Percentiles rank a stretch among this genome's conserved stretches.
These are phyloP conservation scores for Xerocomellus intermedius DNA, from an alignment of 768 basidiomycete genomes.

Conservation along the genomic window DNA sequence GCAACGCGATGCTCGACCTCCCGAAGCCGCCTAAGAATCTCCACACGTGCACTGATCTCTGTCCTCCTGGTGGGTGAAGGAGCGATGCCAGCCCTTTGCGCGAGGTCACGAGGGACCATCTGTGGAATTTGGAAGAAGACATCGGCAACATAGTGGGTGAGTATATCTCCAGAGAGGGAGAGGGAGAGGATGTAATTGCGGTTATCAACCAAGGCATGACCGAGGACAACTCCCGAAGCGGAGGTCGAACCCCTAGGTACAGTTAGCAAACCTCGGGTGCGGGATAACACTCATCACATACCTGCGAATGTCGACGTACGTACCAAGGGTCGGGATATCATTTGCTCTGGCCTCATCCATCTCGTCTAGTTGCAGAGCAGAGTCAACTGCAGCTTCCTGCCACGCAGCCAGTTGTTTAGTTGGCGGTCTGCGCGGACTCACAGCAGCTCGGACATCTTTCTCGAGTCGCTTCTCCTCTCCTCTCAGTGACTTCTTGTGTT, in stretches of 20 bases:
- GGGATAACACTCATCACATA: slow-evolving; percentile 23
- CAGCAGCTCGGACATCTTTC: slow-evolving; percentile 16
- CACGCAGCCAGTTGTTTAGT: slow-evolving; percentile 29
- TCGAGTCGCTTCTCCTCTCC: slow-evolving; percentile 41
- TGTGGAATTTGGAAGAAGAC: slow-evolving; percentile 59
- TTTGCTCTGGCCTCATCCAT: slow-evolving; percentile 9
- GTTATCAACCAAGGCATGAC: slow-evolving; percentile 32
- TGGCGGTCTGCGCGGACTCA: slow-evolving; percentile 10
- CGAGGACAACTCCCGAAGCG: slow-evolving; percentile 29
- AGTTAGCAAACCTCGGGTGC: slow-evolving; percentile 6
- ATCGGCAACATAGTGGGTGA: slow-evolving; percentile 49
- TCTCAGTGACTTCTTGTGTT: slow-evolving; percentile 33
- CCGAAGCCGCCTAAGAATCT: slow-evolving; percentile 60
- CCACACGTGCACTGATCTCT: slow-evolving; percentile 59
- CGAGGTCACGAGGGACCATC: slow-evolving; percentile 48
- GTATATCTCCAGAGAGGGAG: slow-evolving; percentile 48
- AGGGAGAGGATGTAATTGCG: slow-evolving; percentile 31
- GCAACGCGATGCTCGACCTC: slow-evolving; percentile 51
- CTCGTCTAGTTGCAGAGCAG: slow-evolving; percentile 8
- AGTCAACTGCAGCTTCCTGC: slow-evolving; percentile 20
- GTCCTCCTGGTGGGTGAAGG: slow-evolving; percentile 27
- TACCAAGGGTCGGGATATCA: slow-evolving; percentile 37
- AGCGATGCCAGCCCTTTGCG: slow-evolving; percentile 45
- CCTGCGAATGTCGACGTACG: slow-evolving; percentile 56
- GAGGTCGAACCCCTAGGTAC: slow-evolving; percentile 18